These are phyloP conservation scores for Pseudomonodictys pantanalensis DNA, from an alignment of 495 filamentous ascomycete genomes.

Conservation along the genomic window DNA sequence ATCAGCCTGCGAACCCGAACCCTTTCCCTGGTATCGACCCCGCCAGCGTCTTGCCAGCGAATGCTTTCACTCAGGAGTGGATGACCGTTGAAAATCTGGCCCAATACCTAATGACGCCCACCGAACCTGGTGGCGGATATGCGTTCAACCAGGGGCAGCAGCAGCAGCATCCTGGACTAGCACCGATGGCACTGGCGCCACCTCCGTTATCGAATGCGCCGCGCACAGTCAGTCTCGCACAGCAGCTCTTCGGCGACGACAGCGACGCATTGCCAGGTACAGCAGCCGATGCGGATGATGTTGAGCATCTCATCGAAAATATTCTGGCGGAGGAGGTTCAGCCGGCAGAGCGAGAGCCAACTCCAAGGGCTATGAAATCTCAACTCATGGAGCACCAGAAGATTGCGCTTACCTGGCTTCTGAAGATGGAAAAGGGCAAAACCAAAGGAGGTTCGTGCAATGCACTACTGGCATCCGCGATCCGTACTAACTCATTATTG, in stretches of 20 bases:
- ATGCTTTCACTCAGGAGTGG: conserved; percentile 22
- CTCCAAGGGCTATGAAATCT: conserved; percentile 67
- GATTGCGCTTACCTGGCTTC: conserved; percentile 78
- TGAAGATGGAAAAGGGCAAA: conserved; percentile 69
- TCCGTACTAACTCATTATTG: not conserved
- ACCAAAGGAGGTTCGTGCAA: conserved; percentile 89
- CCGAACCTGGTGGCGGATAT: not conserved
- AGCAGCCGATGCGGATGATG: conserved; percentile 22
- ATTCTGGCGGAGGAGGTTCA: conserved; percentile 43
- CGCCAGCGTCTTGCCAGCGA: not conserved
- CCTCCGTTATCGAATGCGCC: not conserved
- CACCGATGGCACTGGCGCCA: not conserved
- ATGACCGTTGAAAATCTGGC: conserved; percentile 11
- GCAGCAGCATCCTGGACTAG: too few relatives aligned
- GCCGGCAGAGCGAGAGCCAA: conserved; percentile 43
- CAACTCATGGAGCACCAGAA: conserved; percentile 80
- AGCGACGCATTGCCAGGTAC: not conserved
- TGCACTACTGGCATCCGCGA: conserved; percentile 43
- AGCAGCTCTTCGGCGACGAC: conserved; percentile 11
- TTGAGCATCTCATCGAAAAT: conserved; percentile 39
- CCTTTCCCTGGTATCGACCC: too few relatives aligned
- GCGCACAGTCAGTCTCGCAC: not conserved
- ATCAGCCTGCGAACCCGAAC: too few relatives aligned
- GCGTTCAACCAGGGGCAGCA: not conserved
- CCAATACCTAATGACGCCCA: conserved; percentile 10